Percentiles rank a stretch among this genome's conserved stretches.
Conservation (phyloP, 192 early-diverging fungal species). For the Coemansia sp. region DNA sequence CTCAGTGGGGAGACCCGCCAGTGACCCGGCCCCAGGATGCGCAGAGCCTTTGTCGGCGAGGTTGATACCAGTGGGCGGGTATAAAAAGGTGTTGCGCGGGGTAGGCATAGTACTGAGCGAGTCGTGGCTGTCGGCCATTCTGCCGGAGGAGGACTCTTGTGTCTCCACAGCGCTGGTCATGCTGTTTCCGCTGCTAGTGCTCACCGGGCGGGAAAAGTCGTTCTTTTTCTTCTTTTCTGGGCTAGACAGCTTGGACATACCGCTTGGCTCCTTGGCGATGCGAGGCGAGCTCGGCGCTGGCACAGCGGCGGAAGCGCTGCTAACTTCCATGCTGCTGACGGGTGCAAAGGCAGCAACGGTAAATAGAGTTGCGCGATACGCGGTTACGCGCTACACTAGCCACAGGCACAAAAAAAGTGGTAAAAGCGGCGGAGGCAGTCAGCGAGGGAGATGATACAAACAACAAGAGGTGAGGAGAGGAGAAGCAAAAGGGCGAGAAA, state of each 20-base stretch:
- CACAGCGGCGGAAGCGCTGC: not conserved
- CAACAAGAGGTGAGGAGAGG: not conserved
- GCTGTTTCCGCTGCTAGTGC: conserved; percentile 48
- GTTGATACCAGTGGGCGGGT: conserved; percentile 44
- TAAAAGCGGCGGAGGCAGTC: not conserved
- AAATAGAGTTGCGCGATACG: not conserved
- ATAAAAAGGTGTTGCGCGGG: conserved; percentile 48
- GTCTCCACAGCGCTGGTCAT: conserved; percentile 26
- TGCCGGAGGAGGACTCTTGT: conserved; percentile 12
- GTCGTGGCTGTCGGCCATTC: conserved; percentile 33
- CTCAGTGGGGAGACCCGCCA: not conserved
- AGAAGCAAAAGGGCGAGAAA: not conserved
- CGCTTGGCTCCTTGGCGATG: not conserved
- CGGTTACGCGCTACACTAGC: not conserved
- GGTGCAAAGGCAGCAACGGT: not conserved
- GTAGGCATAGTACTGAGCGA: conserved; percentile 52
- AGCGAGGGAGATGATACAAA: not conserved
- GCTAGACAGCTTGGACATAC: conserved; percentile 16
- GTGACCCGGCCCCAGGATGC: not conserved
- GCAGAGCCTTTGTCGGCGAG: conserved; percentile 16
- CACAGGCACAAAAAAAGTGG: not conserved
- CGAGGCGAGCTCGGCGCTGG: not conserved
- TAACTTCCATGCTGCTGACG: conserved; percentile 4
- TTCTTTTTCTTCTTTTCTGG: conserved; percentile 12
- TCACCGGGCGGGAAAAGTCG: conserved; percentile 41